These are phyloP conservation scores for Eurotiales sp. DNA, from an alignment of 2,329 filamentous ascomycete species.

Conservation along the genomic window DNA sequence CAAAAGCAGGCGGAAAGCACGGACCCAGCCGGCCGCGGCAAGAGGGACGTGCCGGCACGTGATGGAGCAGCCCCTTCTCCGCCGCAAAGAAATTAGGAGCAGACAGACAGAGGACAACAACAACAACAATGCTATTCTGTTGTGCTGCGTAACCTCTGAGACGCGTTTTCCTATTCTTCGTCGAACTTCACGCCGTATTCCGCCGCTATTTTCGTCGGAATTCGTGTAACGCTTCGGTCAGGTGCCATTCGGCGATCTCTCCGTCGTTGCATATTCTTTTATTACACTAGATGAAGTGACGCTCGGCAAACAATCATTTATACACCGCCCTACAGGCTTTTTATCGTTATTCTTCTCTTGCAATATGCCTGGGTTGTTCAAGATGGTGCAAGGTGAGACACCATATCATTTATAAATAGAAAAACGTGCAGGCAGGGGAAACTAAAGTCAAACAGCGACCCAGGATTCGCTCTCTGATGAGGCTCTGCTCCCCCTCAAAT, in stretches of 20 bases:
- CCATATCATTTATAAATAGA: too few relatives aligned
- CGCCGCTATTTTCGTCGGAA: neutral
- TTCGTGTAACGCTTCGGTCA: neutral
- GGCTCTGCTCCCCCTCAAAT: conserved; percentile 82
- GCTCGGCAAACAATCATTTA: neutral
- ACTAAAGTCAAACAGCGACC: conserved; percentile 26
- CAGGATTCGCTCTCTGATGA: conserved; percentile 74
- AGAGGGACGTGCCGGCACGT: neutral
- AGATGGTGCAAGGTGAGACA: conserved; percentile 32
- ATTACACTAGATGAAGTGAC: conserved; percentile 5
- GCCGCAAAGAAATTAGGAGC: neutral
- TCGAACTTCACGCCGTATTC: neutral
- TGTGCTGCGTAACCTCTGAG: neutral
- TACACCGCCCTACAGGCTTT: conserved; percentile 3
- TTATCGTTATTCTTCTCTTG: neutral
- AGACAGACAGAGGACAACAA: neutral
- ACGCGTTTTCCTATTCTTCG: neutral
- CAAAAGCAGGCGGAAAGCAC: conserved; percentile 2
- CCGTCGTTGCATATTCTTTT: neutral
- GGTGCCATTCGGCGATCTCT: neutral
- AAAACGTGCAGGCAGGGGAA: too few relatives aligned
- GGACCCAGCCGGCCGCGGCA: neutral
- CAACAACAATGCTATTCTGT: neutral
- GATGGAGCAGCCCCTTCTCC: neutral
- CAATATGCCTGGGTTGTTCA: conserved; percentile 30